Evolutionary conservation across 257 asterid species (phyloP).

Genomic region (Solanum bukasovii): DNA sequence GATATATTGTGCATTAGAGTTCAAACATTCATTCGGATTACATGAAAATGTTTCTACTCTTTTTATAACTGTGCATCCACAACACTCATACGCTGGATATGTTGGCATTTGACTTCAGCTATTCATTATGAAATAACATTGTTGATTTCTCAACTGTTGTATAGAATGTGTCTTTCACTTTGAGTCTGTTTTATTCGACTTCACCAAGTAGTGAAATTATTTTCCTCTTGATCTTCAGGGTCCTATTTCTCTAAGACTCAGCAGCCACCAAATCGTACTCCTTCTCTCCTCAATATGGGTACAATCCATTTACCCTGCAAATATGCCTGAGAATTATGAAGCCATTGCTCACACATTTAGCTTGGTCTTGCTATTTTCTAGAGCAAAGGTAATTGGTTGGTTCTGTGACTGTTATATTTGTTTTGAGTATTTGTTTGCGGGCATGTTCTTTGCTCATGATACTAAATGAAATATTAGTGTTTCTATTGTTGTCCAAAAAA

Average conservation of each 20-base stretch:
- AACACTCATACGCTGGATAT: not conserved
- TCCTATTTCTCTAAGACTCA: slow-evolving; percentile 64
- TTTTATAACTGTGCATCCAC: not conserved
- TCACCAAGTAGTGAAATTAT: not conserved
- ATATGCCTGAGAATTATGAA: slow-evolving; percentile 83
- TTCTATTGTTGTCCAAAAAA: not conserved
- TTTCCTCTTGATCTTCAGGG: slow-evolving; percentile 35
- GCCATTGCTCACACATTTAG: slow-evolving; percentile 95
- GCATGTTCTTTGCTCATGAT: not conserved
- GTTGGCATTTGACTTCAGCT: not conserved
- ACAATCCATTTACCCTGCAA: slow-evolving; percentile 69
- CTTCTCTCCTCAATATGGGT: slow-evolving; percentile 86
- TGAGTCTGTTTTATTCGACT: not conserved
- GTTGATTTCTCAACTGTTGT: not conserved
- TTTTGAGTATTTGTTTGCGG: not conserved
- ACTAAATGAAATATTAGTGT: not conserved
- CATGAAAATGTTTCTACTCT: not conserved
- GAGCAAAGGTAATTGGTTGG: slow-evolving; percentile 60
- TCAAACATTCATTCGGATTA: not conserved
- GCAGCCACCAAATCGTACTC: slow-evolving; percentile 81
- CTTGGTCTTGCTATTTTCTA: slow-evolving; percentile 74
- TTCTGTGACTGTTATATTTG: not conserved
- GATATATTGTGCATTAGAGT: not conserved
- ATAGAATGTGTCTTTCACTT: not conserved
- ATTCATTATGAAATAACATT: not conserved